phyloP scores from a whole-genome alignment of 1,284 basidiomycete genomes.

The Ceratobasidium sp. region DNA sequence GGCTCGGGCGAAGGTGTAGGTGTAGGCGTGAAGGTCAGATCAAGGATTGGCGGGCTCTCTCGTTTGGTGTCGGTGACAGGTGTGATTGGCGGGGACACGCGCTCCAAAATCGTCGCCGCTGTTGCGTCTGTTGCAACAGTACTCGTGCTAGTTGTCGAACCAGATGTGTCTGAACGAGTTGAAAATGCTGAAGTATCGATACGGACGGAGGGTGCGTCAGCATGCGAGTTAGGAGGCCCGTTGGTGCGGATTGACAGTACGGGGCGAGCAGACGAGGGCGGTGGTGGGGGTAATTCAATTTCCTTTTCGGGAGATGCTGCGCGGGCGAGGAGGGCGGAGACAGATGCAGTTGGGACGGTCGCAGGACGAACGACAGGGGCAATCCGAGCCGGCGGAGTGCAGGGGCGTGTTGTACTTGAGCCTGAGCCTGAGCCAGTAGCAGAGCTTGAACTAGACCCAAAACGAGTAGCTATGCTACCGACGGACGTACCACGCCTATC shows the following conservation, averaged over 20 bases:
- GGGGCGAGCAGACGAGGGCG: background rate
- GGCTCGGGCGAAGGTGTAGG: slow-evolving; percentile 20
- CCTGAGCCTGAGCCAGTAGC: background rate
- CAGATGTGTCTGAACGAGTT: slow-evolving; percentile 13
- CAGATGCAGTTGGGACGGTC: slow-evolving; percentile 18
- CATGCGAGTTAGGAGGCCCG: background rate
- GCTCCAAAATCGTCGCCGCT: slow-evolving; percentile 11
- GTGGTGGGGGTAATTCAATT: background rate
- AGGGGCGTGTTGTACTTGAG: slow-evolving; percentile 4
- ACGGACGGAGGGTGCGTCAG: background rate
- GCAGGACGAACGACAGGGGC: background rate
- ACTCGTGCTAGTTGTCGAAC: background rate
- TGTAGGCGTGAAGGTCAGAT: slow-evolving; percentile 18
- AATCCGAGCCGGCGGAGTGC: slow-evolving; percentile 10
- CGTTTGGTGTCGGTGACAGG: background rate
- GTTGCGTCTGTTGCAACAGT: slow-evolving; percentile 3
- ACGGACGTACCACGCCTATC: background rate
- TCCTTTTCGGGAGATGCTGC: slow-evolving; percentile 20
- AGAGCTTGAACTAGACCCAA: background rate
- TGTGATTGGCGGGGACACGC: slow-evolving; percentile 18
- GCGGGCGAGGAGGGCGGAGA: slow-evolving; percentile 10
- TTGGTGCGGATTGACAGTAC: slow-evolving; percentile 3
- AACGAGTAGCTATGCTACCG: background rate
- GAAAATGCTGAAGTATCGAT: slow-evolving; percentile 26
- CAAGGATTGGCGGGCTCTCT: slow-evolving; percentile 24